phyloP scores from a whole-genome alignment of 345 rosid genomes.

The Acer campestre region DNA sequence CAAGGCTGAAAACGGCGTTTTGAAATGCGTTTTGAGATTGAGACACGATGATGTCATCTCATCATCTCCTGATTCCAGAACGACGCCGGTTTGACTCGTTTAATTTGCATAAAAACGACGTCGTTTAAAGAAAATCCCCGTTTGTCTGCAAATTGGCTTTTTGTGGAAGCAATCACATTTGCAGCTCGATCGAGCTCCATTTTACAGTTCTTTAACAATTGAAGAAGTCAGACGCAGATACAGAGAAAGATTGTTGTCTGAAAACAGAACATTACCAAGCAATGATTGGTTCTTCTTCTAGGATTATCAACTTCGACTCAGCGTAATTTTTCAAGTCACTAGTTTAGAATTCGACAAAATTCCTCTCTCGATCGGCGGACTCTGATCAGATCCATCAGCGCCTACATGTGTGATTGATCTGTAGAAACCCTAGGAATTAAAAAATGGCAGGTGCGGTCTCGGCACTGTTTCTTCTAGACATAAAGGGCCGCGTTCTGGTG shows the following conservation, averaged over 20 bases:
- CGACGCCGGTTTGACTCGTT: neutral
- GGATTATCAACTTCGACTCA: neutral
- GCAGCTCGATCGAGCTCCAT: constrained; percentile 6
- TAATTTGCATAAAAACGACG: neutral
- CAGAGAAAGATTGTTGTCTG: neutral
- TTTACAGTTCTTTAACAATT: neutral
- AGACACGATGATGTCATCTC: too few species aligned
- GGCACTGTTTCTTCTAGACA: constrained; percentile 86
- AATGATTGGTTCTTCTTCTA: neutral
- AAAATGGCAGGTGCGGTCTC: constrained; percentile 94
- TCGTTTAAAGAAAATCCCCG: neutral
- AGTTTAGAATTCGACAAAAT: neutral
- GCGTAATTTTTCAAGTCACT: neutral
- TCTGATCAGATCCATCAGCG: constrained; percentile 8
- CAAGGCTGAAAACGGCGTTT: too few species aligned
- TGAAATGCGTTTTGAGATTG: too few species aligned
- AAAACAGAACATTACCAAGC: neutral
- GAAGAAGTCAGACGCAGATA: neutral
- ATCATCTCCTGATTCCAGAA: neutral
- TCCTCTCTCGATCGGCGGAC: constrained; percentile 14
- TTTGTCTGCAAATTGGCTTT: neutral
- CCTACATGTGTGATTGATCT: constrained; percentile 18
- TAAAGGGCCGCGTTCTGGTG: constrained; percentile 91
- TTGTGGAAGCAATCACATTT: neutral
- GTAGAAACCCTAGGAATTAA: constrained; percentile 12